Percentiles rank a stretch among this genome's conserved stretches.
Conservation (phyloP, 2,329 filamentous ascomycete species). For the Talaromyces sp. region DNA sequence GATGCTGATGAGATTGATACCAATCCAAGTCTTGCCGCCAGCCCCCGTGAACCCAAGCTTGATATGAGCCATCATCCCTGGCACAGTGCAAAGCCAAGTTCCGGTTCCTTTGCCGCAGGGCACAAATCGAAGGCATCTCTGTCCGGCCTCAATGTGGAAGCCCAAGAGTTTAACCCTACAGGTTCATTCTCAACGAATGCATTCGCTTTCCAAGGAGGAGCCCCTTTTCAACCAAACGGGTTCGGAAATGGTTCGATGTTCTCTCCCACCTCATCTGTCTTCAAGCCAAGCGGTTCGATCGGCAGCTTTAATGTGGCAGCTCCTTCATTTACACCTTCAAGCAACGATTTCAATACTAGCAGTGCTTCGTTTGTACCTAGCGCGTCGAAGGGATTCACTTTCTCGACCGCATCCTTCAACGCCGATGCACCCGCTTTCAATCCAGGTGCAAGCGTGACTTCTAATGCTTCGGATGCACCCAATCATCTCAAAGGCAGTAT, state of each 20-base stretch:
- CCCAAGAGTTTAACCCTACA: conserved; percentile 75
- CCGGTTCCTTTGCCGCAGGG: conserved; percentile 44
- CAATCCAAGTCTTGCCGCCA: conserved; percentile 70
- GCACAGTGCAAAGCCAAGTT: conserved; percentile 36
- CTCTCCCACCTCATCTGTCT: conserved; percentile 28
- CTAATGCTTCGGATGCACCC: conserved; percentile 26
- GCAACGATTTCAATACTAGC: conserved; percentile 19
- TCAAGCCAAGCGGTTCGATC: conserved; percentile 31
- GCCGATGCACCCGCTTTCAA: conserved; percentile 76
- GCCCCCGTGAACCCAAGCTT: conserved; percentile 47
- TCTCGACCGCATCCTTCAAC: conserved; percentile 68
- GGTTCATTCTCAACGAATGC: conserved; percentile 50
- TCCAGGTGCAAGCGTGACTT: conserved; percentile 48
- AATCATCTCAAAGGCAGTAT: conserved; percentile 48
- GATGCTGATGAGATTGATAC: conserved; percentile 68
- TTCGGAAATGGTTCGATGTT: conserved; percentile 31
- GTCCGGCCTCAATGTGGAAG: conserved; percentile 83
- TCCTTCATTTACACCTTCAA: conserved; percentile 65
- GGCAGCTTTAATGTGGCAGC: conserved; percentile 59
- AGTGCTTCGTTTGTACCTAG: conserved; percentile 23
- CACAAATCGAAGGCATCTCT: conserved; percentile 64
- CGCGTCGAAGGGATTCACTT: conserved; percentile 55
- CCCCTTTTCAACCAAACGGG: conserved; percentile 44
- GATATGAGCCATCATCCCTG: conserved; percentile 33
- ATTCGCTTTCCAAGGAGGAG: conserved; percentile 42